Percentiles rank a stretch among this genome's conserved stretches.
Evolutionary conservation across 108 stramenopile species (phyloP).

Genomic region (Cylindrotheca closterium): DNA sequence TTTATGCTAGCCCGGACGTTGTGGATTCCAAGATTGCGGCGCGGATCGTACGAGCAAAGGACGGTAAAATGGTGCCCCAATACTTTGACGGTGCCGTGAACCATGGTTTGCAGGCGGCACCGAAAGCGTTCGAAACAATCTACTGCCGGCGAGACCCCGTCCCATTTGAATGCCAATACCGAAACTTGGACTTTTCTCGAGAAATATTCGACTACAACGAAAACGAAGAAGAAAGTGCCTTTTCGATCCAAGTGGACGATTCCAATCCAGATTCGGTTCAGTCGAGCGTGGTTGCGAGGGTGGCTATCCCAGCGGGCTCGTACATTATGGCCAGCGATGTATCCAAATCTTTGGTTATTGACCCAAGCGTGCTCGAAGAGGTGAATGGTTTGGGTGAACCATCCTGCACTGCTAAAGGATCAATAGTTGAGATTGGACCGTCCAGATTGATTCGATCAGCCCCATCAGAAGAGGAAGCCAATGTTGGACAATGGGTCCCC

Average conservation of each 20-base stretch:
- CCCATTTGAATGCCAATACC: constrained; percentile 70
- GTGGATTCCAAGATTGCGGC: constrained; percentile 25
- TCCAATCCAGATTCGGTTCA: background rate
- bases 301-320: background rate
- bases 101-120: constrained; percentile 11
- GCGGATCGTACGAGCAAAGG: constrained; percentile 19
- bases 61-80: background rate
- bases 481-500: constrained; percentile 64
- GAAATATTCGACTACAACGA: constrained; percentile 16
- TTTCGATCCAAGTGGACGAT: constrained; percentile 18
- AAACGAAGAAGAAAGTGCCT: constrained; percentile 35
- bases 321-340: background rate
- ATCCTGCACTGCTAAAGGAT: background rate
- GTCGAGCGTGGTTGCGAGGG: constrained; percentile 43
- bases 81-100: constrained; percentile 4
- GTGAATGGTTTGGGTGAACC: constrained; percentile 61
- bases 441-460: constrained; percentile 39
- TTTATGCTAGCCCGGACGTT: constrained; percentile 43
- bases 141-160: constrained; percentile 71
- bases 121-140: constrained; percentile 24
- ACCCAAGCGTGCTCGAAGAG: background rate
- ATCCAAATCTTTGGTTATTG: background rate
- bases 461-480: constrained; percentile 36
- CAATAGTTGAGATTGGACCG: background rate
- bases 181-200: constrained; percentile 16